phyloP scores from a whole-genome alignment of 148 eudicot species.

The Camellia sinensis region DNA sequence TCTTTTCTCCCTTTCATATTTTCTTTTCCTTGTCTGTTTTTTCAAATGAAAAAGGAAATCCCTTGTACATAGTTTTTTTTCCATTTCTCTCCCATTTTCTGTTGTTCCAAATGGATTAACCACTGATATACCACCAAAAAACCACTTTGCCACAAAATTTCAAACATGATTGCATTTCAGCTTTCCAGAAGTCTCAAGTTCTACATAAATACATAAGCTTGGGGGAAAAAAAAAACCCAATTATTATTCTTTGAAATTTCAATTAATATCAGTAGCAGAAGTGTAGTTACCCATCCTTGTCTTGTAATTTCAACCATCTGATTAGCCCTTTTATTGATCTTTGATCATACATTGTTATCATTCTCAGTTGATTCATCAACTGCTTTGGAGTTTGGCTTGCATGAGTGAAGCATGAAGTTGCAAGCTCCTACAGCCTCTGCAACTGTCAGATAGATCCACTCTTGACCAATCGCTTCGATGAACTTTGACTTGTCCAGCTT shows the following conservation, averaged over 20 bases:
- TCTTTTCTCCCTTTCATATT: background rate
- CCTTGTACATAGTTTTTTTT: background rate
- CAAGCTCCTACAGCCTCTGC: conserved; percentile 54
- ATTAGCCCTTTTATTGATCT: background rate
- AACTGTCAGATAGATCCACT: conserved; percentile 45
- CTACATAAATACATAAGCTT: no score
- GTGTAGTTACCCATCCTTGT: background rate
- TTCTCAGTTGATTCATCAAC: conserved; percentile 8
- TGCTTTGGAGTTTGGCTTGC: conserved; percentile 21
- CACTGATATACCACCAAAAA: no score
- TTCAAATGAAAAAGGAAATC: background rate
- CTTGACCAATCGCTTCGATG: conserved; percentile 37
- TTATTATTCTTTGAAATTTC: no score
- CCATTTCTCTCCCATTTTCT: background rate
- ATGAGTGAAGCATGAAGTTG: conserved; percentile 33
- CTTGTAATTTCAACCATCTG: background rate
- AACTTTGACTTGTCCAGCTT: conserved; percentile 46
- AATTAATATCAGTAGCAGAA: background rate
- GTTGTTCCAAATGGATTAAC: no score
- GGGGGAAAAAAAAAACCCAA: no score
- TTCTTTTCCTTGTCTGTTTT: background rate
- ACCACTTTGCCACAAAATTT: no score
- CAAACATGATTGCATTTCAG: no score
- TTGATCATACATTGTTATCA: conserved; percentile 18
- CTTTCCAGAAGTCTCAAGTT: no score